Base-by-base conservation (phyloP, 2,329 filamentous ascomycete species). In the Fusarium annulatum region DNA sequence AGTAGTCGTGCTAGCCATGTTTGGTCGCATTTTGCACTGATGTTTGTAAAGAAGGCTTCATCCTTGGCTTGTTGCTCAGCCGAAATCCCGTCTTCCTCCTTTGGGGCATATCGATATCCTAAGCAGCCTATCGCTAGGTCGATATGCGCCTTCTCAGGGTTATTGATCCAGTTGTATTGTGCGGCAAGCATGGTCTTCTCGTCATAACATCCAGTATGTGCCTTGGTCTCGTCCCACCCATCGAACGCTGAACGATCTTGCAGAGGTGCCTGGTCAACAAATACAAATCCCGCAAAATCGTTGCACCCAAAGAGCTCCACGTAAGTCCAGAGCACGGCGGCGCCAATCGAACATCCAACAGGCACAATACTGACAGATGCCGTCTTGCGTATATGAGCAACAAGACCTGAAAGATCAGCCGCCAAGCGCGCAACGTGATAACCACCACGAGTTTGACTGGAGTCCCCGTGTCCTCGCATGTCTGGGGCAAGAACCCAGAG, bases 301-400 rank as follows among this genome's bases (percentile, higher is more conserved):
- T 51, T 52, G 21, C 75, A 75, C 9, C 74, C 74, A 61, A 78
- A 78, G 19, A 78, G 51, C 38, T 78, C 77, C 23, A 76, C 34
- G 11, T 78, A 78, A 11, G 77, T 78, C 77, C 77, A 78, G n/a
- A 78, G 60, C 38, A 78, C 77, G 21, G 77, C 77, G 30, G 77
- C 77, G 18, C 77, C 77, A 36, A 78, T 78, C 18, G 77, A 78
- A 41, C 77, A 78, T 23, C 77, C 77, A 38, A 78, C 77, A 12
- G 77, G 77, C 21, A 78, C 59, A 30, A 78, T 67, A 21, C 61
- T 61, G n/a, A 71, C 59, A 9, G 71, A 52, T n/a, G 64, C 69
- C n/a, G 64, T 61, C 61, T 71, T 73, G 49, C 64, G 67, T 41
- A 78, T 57, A 52, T 77, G 71, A 28, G 57, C 57, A 34, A 78